A percentile compares a stretch with the other conserved stretches of the same genome.
Evolutionary conservation across 2,329 filamentous ascomycete genomes (phyloP).

Genomic region (Alternaria arborescens): DNA sequence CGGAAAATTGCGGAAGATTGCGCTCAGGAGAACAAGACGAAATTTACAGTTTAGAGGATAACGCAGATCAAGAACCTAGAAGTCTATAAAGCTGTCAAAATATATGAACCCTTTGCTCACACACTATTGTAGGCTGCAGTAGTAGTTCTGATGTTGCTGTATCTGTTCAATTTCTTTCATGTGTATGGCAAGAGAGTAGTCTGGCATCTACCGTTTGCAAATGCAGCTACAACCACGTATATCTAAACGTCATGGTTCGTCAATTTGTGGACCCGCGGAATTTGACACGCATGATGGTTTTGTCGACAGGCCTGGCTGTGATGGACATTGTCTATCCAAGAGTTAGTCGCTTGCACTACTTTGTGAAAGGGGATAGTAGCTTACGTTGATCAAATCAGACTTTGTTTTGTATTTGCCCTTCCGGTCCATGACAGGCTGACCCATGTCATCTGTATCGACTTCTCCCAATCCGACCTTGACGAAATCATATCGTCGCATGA

Average conservation of each 20-base stretch:
- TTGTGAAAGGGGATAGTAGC: conserved; percentile 7
- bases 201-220: background rate
- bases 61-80: background rate
- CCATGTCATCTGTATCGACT: conserved; percentile 35
- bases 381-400: conserved; percentile 46
- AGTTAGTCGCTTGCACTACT: conserved; percentile 14
- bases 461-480: conserved; percentile 47
- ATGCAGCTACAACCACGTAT: background rate
- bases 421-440: conserved; percentile 33
- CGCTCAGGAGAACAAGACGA: conserved; percentile 31
- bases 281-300: conserved; percentile 42
- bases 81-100: background rate
- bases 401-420: conserved; percentile 42
- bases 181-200: background rate
- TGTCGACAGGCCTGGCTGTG: conserved; percentile 45
- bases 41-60: conserved; percentile 20
- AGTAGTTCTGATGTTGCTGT: background rate
- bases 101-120: background rate
- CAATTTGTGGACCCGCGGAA: background rate
- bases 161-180: background rate
- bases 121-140: background rate
- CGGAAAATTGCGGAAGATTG: conserved; percentile 26
- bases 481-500: conserved; percentile 45
- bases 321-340: conserved; percentile 38
- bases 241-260: background rate